Evolutionary conservation across 73 alveolate genomes (phyloP), one percentile per base, ranked within the genome.

Genomic region (Halteria grandinella): DNA sequence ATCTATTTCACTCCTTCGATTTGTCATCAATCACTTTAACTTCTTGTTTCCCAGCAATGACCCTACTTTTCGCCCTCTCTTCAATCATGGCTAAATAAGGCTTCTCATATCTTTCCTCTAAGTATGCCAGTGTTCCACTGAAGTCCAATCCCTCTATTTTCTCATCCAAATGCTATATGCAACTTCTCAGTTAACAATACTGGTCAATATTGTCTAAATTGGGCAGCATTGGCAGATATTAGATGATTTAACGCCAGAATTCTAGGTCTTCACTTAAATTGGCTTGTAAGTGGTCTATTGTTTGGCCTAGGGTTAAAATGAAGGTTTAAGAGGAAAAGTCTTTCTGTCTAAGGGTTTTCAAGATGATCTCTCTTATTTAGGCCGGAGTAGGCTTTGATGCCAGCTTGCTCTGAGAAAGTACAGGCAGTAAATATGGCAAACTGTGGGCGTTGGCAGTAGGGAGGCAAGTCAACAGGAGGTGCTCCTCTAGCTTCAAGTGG

Each of bases 181-280:
- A 18, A 6, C 53, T 11, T 23, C 24, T 60, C 17, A 60, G 20
- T 3, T 60, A 40, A 12, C 37, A 36, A 40, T 60, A 60, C 5
- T 37, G 7, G 5, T 60, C 3, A 2, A 44, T 40, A 15, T 14
- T 18, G 18, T 37, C 15, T 11, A 60, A 14, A 5, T 29, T 27
- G 23, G n/a, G n/a, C n/a, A 60, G 37, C 59, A 60, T 8, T 10
- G 77, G 77, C 5, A 60, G 60, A 60, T 60, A 60, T 36, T 31
- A 3, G 25, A 60, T 34, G 3, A 60, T 36, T 6, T 60, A 7
- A 15, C 25, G 20, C 77, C 77, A 60, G 43, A 60, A 60, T 40
- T 60, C 12, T 32, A 60, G 29, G 43, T 60, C 77, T 21, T 60
- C 77, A 36, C 43, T 60, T 3, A 60, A 23, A 25, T 60, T 37